Base-by-base conservation (phyloP, 305 asterid species). In the Fraxinus dipetala region DNA sequence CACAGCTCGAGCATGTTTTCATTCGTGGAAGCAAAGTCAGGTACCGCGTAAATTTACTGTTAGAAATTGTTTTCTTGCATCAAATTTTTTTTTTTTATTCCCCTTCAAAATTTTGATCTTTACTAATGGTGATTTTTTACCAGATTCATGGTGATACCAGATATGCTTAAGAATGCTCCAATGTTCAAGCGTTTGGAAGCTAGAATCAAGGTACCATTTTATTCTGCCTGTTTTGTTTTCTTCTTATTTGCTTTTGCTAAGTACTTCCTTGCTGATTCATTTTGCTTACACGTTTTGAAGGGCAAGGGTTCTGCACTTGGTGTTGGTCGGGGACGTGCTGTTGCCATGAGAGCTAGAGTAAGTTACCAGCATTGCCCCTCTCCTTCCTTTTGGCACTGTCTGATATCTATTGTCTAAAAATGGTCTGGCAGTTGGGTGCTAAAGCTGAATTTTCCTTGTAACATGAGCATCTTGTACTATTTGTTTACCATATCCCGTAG, bases 11-110 rank as follows among this genome's bases (percentile, higher is more conserved):
- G 87, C 99, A 95, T 82, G 99, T 95, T 81, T 95, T 95, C 86
- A 92, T 95, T 59, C 90, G 99, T 83, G 99, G 99, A 79, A 92
- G 98, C 93, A 95, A 95, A 92, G 98, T 95, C 87, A 91, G 98
- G 98, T 93, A 43, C 69, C 73, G 59, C 51, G 0, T 70, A 0
- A 51, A 14, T 43, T 76, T 43, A 13, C 61, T 65, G 22, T 6
- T 30, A 1, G 6, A 54, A 51, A 59, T 72, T 76, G 48, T 85
- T 24, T 77, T 13, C 14, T 72, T 79, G 79, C 45, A 30, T 82
- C 61, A 20, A 3, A 59, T 22, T 67, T 16, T 14, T 14, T 51
- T 51, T 48, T 40, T 7, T 7, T 0, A 1, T 11, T 9, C 9
- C 13, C n/a, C 2, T 10, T 43, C 24, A 8, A 0, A 11, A 0